Conservation (phyloP, 441 rosid species). For the Erysimum cheiri region DNA sequence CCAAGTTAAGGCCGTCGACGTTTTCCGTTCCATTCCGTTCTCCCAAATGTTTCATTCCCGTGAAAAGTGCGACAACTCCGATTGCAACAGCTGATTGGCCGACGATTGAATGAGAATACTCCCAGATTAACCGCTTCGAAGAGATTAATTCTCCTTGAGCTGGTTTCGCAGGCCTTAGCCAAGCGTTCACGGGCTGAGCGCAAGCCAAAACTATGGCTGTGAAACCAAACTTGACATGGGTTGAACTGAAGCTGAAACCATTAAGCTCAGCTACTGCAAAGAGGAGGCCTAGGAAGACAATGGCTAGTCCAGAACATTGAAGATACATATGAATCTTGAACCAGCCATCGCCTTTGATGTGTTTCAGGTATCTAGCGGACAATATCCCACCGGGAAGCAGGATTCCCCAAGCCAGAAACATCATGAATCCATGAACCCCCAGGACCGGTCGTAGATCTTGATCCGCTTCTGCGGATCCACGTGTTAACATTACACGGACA, state of each 20-base stretch:
- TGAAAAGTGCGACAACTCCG: conserved; percentile 76
- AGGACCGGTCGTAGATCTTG: conserved; percentile 92
- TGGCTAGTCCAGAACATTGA: conserved; percentile 90
- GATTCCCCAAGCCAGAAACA: conserved; percentile 99
- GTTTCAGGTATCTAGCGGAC: conserved; percentile 90
- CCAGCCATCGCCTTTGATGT: conserved; percentile 97
- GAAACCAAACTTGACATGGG: conserved; percentile 86
- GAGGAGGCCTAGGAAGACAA: conserved; percentile 80
- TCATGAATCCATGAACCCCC: conserved; percentile 98
- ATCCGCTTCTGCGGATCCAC: conserved; percentile 95
- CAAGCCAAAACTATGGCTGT: conserved; percentile 78
- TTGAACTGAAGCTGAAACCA: conserved; percentile 70
- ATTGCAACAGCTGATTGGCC: conserved; percentile 73
- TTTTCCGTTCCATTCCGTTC: conserved; percentile 83
- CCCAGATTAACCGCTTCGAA: conserved; percentile 74
- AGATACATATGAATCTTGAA: conserved; percentile 87
- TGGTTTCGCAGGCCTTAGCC: conserved; percentile 74
- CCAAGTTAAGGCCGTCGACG: conserved; percentile 75
- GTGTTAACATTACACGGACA: conserved; percentile 69
- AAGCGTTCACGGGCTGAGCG: conserved; percentile 84
- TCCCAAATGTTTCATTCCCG: conserved; percentile 87
- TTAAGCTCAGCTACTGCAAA: conserved; percentile 95
- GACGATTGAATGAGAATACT: conserved; percentile 68
- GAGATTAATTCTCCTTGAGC: conserved; percentile 61
- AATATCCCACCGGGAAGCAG: conserved; percentile 90